Percentiles rank a stretch among this genome's conserved stretches.
These are phyloP conservation scores for Suillus alpinus DNA, from an alignment of 768 basidiomycete species.

Conservation along the genomic window DNA sequence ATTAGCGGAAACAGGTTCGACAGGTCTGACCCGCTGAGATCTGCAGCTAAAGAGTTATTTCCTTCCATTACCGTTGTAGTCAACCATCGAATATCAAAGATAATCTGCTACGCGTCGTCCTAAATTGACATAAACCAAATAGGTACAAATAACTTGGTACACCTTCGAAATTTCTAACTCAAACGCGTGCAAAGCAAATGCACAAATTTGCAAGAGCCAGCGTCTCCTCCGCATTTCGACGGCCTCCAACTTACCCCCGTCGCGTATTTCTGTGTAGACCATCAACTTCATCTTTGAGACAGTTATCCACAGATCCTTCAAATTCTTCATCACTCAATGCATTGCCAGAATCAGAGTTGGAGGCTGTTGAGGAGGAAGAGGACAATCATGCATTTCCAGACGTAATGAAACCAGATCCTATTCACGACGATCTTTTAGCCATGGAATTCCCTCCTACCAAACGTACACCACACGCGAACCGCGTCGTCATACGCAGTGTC, in stretches of 20 bases:
- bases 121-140: slow-evolving; percentile 20
- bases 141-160: slow-evolving; percentile 6
- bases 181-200: slow-evolving; percentile 16
- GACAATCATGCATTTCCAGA: slow-evolving; percentile 42
- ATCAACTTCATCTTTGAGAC: slow-evolving; percentile 6
- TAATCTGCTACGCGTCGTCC: slow-evolving; percentile 3
- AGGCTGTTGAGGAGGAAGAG: slow-evolving; percentile 6
- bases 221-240: slow-evolving; percentile 12
- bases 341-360: slow-evolving; percentile 1
- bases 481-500: slow-evolving; percentile 63
- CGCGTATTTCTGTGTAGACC: neutral
- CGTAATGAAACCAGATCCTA: slow-evolving; percentile 59
- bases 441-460: slow-evolving; percentile 51
- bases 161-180: slow-evolving; percentile 14
- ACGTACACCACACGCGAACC: slow-evolving; percentile 54
- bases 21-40: slow-evolving; percentile 44
- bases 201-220: slow-evolving; percentile 20
- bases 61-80: slow-evolving; percentile 14
- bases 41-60: slow-evolving; percentile 42
- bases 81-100: neutral
- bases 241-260: slow-evolving; percentile 8
- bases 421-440: slow-evolving; percentile 60
- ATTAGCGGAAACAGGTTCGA: slow-evolving; percentile 59
- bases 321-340: neutral
- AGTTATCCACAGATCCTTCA: slow-evolving; percentile 15